Evolutionary conservation across 2,329 filamentous ascomycete genomes (phyloP).

Genomic region (Ophiostoma ulmi): DNA sequence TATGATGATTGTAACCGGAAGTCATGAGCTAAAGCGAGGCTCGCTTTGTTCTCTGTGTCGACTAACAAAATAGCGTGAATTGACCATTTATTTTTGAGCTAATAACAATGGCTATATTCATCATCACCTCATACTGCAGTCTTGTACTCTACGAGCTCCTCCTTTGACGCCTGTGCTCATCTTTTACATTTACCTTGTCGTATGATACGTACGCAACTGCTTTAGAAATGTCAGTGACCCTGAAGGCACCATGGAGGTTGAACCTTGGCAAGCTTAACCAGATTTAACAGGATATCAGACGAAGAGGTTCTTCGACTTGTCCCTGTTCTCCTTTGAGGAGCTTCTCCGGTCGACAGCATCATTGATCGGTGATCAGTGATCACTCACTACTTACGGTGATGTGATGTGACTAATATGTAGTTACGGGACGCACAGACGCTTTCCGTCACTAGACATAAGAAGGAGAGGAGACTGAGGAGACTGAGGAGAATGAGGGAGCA

Average conservation of each 20-base stretch:
- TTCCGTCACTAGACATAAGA: neutral
- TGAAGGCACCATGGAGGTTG: neutral
- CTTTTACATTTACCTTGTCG: neutral
- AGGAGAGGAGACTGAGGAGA: neutral
- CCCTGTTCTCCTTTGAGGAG: neutral
- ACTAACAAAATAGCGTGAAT: too few species aligned
- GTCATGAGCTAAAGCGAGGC: neutral
- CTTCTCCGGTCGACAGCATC: slow-evolving; percentile 2
- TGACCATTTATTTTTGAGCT: too few species aligned
- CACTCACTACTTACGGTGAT: neutral
- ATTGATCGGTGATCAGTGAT: neutral
- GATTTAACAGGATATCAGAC: neutral
- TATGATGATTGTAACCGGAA: neutral
- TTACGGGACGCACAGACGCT: slow-evolving; percentile 13
- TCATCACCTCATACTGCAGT: neutral
- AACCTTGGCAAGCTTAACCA: too few species aligned
- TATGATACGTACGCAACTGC: neutral
- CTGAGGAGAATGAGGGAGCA: too few species aligned
- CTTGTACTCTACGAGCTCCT: neutral
- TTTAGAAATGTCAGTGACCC: neutral
- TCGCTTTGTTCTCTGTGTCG: neutral
- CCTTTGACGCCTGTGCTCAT: neutral
- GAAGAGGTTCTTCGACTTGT: neutral
- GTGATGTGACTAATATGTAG: neutral
- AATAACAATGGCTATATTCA: neutral